Evolutionary conservation across 306 rosid genomes (phyloP), one percentile per base, ranked within the genome.

Genomic region (Crataegus laevigata): DNA sequence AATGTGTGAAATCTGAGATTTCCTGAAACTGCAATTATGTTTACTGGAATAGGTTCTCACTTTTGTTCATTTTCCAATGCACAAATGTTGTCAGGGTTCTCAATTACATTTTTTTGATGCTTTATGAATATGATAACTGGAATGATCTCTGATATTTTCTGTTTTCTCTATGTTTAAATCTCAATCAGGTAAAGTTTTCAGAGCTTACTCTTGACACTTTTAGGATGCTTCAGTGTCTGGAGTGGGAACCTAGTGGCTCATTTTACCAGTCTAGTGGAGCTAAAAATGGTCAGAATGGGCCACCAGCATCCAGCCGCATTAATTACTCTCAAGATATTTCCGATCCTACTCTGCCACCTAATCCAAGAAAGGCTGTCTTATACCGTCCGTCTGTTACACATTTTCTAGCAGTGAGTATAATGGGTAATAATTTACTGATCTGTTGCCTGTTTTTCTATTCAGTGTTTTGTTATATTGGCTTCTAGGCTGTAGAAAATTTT

Each of bases 241-340:
- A 94, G 85, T 94, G 97, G 98, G 98, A 94, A 76, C 96, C 97
- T 45, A 87, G 96, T 84, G 98, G 98, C 69, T 89, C 89, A 28
- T 90, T 94, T 80, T 91, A 86, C 86, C 93, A 88, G 81, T 73
- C 92, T 55, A 84, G 75, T 73, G 65, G 78, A 64, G 73, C 85
- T 68, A 94, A 88, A 79, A 87, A 68, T 78, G 32, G 87, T 78
- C 98, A 84, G 78, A 89, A 87, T 81, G 97, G 96, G 69, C 77
- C 86, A 40, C 70, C 89, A 22, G 93, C 83, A 72, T 45, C 87
- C 54, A 81, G 85, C 78, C 91, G 94, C 77, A 83, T 75, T 72
- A 90, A 88, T 84, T 83, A 78, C 86, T 72, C 86, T 50, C 98
- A 91, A 67, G 96, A 94, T 81, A 90, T 94, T 75, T 80, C 86